These are phyloP conservation scores for Dictyostelium intermedium DNA, from an alignment of 78 protist species.

Conservation along the genomic window DNA sequence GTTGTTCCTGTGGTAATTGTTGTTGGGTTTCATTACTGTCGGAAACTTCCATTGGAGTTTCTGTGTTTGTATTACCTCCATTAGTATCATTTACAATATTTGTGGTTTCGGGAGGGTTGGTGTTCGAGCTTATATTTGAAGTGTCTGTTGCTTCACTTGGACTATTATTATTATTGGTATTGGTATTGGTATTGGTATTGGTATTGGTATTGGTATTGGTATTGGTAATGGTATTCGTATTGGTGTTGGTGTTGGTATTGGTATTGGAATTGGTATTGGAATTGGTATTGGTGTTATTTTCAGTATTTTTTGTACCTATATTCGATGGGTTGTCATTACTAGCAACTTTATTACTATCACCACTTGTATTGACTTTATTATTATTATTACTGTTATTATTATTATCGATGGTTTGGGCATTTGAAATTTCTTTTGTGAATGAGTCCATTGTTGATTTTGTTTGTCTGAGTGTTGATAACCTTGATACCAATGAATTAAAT, in stretches of 20 bases:
- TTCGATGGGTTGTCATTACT: not conserved
- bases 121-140: not conserved
- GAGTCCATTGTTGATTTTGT: conserved; percentile 22
- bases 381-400: not conserved
- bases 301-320: not conserved
- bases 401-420: not conserved
- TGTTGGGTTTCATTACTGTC: not conserved
- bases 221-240: too few species aligned
- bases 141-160: not conserved
- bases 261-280: too few species aligned
- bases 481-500: not conserved
- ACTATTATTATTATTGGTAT: not conserved
- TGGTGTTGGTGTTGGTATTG: too few species aligned
- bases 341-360: not conserved
- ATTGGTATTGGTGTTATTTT: too few species aligned
- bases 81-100: not conserved
- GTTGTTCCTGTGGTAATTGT: not conserved
- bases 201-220: too few species aligned
- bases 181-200: not conserved
- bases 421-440: not conserved
- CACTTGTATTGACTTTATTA: not conserved
- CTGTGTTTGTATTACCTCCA: not conserved
- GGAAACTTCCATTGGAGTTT: not conserved
- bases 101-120: not conserved
- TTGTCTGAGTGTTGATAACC: conserved; percentile 18